These are phyloP conservation scores for Lentinula aciculospora DNA, from an alignment of 768 basidiomycete species.

Conservation along the genomic window DNA sequence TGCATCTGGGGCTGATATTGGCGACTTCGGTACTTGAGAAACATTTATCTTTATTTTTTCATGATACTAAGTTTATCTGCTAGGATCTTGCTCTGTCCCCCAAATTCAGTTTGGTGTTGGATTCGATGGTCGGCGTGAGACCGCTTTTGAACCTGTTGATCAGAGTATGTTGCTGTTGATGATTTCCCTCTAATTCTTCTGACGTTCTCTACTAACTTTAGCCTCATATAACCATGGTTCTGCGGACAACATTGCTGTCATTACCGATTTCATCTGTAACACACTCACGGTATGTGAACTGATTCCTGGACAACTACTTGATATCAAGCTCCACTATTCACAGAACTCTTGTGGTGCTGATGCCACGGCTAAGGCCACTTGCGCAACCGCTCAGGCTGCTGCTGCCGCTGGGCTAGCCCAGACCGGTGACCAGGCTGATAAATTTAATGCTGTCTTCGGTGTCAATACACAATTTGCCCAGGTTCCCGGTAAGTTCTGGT, in stretches of 20 bases:
- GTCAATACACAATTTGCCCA: slow-evolving; percentile 24
- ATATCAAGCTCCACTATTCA: slow-evolving; percentile 39
- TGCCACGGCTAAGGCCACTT: slow-evolving; percentile 46
- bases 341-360: slow-evolving; percentile 50
- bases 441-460: slow-evolving; percentile 38
- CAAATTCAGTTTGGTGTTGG: slow-evolving; percentile 53
- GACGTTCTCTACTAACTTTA: slow-evolving; percentile 10
- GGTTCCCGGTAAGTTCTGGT: slow-evolving; percentile 9
- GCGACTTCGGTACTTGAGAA: slow-evolving; percentile 17
- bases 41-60: slow-evolving; percentile 20
- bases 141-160: slow-evolving; percentile 52
- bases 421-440: slow-evolving; percentile 54
- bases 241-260: slow-evolving; percentile 50
- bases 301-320: background rate
- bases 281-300: slow-evolving; percentile 23
- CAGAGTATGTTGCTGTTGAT: slow-evolving; percentile 22
- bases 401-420: slow-evolving; percentile 22
- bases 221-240: slow-evolving; percentile 48
- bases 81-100: slow-evolving; percentile 49
- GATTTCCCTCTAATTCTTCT: background rate
- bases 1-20: slow-evolving; percentile 8
- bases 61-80: background rate
- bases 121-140: slow-evolving; percentile 54
- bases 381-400: slow-evolving; percentile 33
- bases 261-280: slow-evolving; percentile 52